Percentiles rank a stretch among this genome's conserved stretches.
These are phyloP conservation scores for Alternaria arborescens DNA, from an alignment of 2,329 filamentous ascomycete genomes.

Conservation along the genomic window DNA sequence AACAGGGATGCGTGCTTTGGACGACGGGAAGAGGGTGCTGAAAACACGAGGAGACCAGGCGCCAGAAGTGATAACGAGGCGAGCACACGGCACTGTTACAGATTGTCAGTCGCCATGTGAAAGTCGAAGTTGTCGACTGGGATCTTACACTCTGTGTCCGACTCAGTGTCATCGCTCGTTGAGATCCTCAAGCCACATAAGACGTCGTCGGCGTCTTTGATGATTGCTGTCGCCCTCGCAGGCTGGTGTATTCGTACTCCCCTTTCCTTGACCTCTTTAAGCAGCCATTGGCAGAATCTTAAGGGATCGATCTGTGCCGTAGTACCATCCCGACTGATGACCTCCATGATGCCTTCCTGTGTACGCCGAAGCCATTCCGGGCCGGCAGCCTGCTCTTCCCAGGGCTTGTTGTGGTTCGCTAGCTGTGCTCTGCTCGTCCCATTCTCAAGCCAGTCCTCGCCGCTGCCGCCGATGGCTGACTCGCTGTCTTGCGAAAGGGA, in stretches of 20 bases:
- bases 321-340: slow-evolving; percentile 67
- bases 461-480: slow-evolving; percentile 54
- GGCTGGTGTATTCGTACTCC: slow-evolving; percentile 75
- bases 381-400: slow-evolving; percentile 38
- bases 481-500: slow-evolving; percentile 62
- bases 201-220: slow-evolving; percentile 59
- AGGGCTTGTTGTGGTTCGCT: slow-evolving; percentile 50
- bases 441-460: slow-evolving; percentile 72
- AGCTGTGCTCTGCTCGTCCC: slow-evolving; percentile 69
- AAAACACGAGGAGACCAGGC: slow-evolving; percentile 77
- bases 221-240: slow-evolving; percentile 63
- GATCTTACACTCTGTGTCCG: slow-evolving; percentile 17
- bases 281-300: slow-evolving; percentile 70
- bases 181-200: slow-evolving; percentile 60
- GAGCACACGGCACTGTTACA: slow-evolving; percentile 66
- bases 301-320: slow-evolving; percentile 76
- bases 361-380: slow-evolving; percentile 68
- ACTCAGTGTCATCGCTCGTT: slow-evolving; percentile 8
- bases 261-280: slow-evolving; percentile 63
- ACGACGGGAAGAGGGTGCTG: slow-evolving; percentile 67
- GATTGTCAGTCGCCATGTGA: slow-evolving; percentile 19
- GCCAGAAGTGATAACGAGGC: slow-evolving; percentile 73
- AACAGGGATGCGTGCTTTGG: slow-evolving; percentile 64
- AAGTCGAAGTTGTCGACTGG: background rate
- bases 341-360: slow-evolving; percentile 65